These are phyloP conservation scores for Leishmania amazonensis DNA, from an alignment of 208 protist genomes.

Conservation along the genomic window DNA sequence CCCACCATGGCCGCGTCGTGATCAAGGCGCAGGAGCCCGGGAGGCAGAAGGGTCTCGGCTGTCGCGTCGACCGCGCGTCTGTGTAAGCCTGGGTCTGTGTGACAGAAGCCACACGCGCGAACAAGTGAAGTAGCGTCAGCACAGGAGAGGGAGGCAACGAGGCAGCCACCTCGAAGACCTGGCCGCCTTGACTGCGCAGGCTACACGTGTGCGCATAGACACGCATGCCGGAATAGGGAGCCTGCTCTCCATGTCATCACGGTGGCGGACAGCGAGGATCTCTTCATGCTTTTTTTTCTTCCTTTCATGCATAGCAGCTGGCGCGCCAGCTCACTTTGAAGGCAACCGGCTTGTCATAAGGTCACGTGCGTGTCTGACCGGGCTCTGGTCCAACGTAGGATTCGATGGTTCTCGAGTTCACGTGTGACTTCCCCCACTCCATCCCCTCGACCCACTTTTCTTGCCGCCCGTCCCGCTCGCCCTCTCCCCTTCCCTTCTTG, in stretches of 20 bases:
- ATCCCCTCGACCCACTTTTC: neutral
- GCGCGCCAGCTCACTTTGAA: neutral
- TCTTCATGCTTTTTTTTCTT: neutral
- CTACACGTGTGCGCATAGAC: neutral
- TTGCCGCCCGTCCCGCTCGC: neutral
- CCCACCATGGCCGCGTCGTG: neutral
- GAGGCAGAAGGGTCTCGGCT: neutral
- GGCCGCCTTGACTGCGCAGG: neutral
- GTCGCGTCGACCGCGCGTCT: neutral
- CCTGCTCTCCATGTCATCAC: neutral
- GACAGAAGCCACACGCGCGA: neutral
- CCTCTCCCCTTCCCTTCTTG: conserved; percentile 18
- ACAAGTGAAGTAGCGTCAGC: neutral
- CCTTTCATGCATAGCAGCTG: neutral
- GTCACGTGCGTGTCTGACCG: neutral
- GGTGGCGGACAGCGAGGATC: neutral
- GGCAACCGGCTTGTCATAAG: neutral
- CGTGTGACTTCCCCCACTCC: neutral
- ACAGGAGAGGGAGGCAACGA: neutral
- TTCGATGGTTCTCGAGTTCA: neutral
- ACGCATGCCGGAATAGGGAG: neutral
- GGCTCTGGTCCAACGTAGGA: too few relatives aligned
- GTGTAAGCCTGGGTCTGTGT: neutral
- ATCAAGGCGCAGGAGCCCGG: neutral
- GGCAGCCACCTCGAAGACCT: neutral